Evolutionary conservation across 2,329 filamentous ascomycete genomes (phyloP), one percentile per base, ranked within the genome.

Genomic region (Graphilbum ipis-grandicollis): DNA sequence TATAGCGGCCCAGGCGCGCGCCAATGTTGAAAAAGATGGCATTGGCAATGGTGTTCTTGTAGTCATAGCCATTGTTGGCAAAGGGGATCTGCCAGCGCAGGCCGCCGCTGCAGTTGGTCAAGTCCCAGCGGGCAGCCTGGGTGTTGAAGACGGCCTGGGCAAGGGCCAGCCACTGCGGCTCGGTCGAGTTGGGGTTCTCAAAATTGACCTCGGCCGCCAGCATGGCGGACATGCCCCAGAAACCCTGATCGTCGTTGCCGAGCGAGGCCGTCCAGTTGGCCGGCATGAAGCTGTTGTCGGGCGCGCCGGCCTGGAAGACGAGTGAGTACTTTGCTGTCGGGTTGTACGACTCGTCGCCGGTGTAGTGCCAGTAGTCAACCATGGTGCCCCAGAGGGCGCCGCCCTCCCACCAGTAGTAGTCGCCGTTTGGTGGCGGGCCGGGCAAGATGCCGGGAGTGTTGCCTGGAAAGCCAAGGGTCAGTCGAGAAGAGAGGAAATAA

Each of bases 51-150:
- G 33, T 51, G 49, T 76, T 76, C 54, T 76, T 90, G 62, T 88
- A 86, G 50, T 76, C 66, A 55, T 81, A 90, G 10, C 82, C 82
- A 18, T 62, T 65, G 50, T 86, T 84, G 44, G 76, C 74, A 1
- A 68, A 60, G 42, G 75, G 81, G 37, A 88, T 76, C 59, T 90
- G 81, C 79, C 79, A 85, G 47, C 79, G 65, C 45, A 86, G 50
- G 13, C 80, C 82, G 45, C 80, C 80, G 28, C 65, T 62, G 49
- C 81, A 88, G 2, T 62, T 63, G 1, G 62, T 52, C 6, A 64
- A 67, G 49, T 84, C 76, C 59, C 81, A 79, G 31, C 76, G 57
- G 33, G 56, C 44, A 0, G 69, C 72, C 41, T 68, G 63, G 1
- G 71, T 71, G 46, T 79, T 75, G 50, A 70, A 86, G 3, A 81